These are phyloP conservation scores for Euphrasia arctica DNA, from an alignment of 305 asterid species.

Conservation along the genomic window DNA sequence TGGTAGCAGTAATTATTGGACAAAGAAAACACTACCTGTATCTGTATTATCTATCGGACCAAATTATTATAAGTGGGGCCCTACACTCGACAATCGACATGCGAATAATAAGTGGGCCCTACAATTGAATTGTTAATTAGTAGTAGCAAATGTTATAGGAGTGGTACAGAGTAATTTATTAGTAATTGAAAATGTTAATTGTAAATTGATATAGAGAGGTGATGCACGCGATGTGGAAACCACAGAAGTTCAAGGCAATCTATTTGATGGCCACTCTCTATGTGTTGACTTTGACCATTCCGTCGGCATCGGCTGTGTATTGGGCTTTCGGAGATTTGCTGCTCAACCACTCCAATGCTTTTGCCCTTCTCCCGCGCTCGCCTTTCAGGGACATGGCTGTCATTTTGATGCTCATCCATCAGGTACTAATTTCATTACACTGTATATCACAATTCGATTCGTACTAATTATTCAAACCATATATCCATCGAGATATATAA, in stretches of 20 bases:
- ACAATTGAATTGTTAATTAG: no score
- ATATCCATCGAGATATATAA: no score
- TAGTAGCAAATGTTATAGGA: no score
- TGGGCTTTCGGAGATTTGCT: constrained; percentile 59
- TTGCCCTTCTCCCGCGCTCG: constrained; percentile 42
- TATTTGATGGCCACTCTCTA: constrained; percentile 38
- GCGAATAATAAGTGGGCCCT: no score
- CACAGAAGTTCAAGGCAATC: constrained; percentile 41
- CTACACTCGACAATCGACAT: no score
- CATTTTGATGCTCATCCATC: constrained; percentile 56
- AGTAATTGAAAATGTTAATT: no score
- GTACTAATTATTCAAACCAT: no score
- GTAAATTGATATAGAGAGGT: constrained; percentile 26
- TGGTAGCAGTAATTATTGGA: no score
- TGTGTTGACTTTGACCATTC: constrained; percentile 38
- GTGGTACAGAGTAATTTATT: no score
- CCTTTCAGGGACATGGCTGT: constrained; percentile 45
- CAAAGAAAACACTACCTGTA: no score
- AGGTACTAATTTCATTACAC: constrained; percentile 22
- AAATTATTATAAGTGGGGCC: not conserved
- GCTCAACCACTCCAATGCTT: constrained; percentile 52
- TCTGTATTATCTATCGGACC: no score
- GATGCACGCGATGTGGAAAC: constrained; percentile 53
- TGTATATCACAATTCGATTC: no score
- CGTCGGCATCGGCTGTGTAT: constrained; percentile 48